Percentiles rank a stretch among this genome's conserved stretches.
Conservation (phyloP, 805 yeast species). For the Schwanniomyces pseudopolymorphus region DNA sequence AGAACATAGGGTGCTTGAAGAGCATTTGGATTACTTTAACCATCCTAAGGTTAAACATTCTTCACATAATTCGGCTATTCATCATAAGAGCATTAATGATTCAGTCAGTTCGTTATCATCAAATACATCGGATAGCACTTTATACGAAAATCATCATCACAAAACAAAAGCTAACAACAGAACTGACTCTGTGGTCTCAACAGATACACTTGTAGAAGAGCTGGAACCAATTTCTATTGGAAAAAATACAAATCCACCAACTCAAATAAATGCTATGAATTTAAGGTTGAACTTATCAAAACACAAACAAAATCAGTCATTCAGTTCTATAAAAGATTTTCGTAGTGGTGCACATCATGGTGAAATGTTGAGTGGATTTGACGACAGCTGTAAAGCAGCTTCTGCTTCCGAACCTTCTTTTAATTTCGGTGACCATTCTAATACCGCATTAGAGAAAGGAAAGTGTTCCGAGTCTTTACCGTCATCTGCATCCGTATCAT, state of each 20-base stretch:
- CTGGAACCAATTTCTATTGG: background rate
- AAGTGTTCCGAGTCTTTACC: background rate
- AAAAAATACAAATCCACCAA: background rate
- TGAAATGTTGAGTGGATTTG: conserved; percentile 8
- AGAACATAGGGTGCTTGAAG: background rate
- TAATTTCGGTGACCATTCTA: conserved; percentile 5
- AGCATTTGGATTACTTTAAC: background rate
- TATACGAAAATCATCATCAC: conserved; percentile 3
- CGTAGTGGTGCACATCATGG: background rate
- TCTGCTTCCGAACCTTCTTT: conserved; percentile 23
- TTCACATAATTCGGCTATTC: background rate
- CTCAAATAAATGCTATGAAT: conserved; percentile 9
- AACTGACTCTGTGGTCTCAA: conserved; percentile 21
- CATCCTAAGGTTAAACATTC: conserved; percentile 1
- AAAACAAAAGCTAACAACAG: conserved; percentile 4
- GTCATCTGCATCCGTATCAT: background rate
- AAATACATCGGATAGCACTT: conserved; percentile 20
- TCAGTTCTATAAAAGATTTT: conserved; percentile 6
- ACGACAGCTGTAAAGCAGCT: conserved; percentile 9
- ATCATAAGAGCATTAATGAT: conserved; percentile 11
- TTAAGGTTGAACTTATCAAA: conserved; percentile 12
- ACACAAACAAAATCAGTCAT: conserved; percentile 8
- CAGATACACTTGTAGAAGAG: conserved; percentile 34
- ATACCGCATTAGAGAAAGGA: background rate
- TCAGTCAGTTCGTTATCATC: conserved; percentile 30